A percentile compares a stretch with the other conserved stretches of the same genome.
Evolutionary conservation across 345 rosid genomes (phyloP).

Genomic region (Laguncularia racemosa): DNA sequence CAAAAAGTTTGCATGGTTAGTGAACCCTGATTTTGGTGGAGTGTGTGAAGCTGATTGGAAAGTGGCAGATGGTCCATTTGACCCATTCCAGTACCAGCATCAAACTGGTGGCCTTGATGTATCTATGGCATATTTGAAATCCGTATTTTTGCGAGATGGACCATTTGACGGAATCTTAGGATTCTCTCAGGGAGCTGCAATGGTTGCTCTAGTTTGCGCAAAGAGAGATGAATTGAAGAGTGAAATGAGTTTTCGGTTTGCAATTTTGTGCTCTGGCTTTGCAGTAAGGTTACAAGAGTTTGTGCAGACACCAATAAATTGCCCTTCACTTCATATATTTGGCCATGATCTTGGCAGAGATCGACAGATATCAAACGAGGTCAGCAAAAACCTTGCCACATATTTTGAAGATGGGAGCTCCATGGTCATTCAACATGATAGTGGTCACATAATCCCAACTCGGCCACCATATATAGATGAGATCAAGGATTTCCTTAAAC

Average conservation of each 20-base stretch:
- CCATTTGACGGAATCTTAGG: constrained; percentile 94
- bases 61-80: constrained; percentile 49
- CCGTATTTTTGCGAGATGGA: constrained; percentile 43
- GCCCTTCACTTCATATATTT: constrained; percentile 86
- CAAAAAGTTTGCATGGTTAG: constrained; percentile 83
- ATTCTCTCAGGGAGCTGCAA: constrained; percentile 94
- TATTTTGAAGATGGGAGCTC: constrained; percentile 50
- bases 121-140: constrained; percentile 50
- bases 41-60: constrained; percentile 43
- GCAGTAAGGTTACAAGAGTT: constrained; percentile 24
- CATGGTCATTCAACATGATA: constrained; percentile 63
- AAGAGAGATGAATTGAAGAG: constrained; percentile 26
- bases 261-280: constrained; percentile 78
- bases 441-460: constrained; percentile 86
- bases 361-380: constrained; percentile 63
- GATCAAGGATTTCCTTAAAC: constrained; percentile 56
- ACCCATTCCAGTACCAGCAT: constrained; percentile 72
- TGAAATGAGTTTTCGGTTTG: constrained; percentile 68
- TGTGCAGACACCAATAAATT: constrained; percentile 31
- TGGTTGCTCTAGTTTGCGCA: constrained; percentile 66
- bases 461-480: constrained; percentile 61
- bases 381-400: constrained; percentile 53
- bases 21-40: constrained; percentile 38
- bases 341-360: constrained; percentile 64
- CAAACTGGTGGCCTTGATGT: constrained; percentile 69